These are phyloP conservation scores for Symbiodinium pilosum DNA, from an alignment of 73 alveolate genomes.

Conservation along the genomic window DNA sequence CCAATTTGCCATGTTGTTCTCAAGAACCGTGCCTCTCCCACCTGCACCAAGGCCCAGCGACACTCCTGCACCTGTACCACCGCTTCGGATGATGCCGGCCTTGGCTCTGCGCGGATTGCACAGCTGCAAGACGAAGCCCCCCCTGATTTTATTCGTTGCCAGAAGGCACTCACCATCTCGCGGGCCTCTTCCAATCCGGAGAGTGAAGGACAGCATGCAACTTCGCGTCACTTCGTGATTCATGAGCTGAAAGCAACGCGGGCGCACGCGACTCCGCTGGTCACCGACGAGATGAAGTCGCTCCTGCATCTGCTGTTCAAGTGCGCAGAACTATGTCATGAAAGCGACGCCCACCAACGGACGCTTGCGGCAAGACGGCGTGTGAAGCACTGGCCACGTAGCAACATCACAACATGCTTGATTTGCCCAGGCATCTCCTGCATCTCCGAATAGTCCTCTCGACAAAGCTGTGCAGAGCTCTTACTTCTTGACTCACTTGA, in stretches of 20 bases:
- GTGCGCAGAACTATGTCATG: too few species aligned
- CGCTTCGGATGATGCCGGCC: slow-evolving; percentile 45
- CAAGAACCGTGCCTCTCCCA: background rate
- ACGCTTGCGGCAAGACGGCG: too few species aligned
- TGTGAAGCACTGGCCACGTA: too few species aligned
- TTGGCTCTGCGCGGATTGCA: background rate
- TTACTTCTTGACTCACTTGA: background rate
- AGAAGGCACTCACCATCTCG: background rate
- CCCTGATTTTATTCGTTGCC: too few species aligned
- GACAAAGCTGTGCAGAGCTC: background rate
- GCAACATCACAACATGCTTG: too few species aligned
- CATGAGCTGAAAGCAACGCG: background rate
- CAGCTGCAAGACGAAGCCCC: background rate
- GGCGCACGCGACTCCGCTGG: slow-evolving; percentile 46
- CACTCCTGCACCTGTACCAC: slow-evolving; percentile 87
- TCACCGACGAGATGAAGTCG: slow-evolving; percentile 73
- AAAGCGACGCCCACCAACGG: too few species aligned
- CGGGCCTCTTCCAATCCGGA: slow-evolving; percentile 7
- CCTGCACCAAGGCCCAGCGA: slow-evolving; percentile 83
- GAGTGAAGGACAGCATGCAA: too few species aligned
- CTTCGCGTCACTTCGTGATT: too few species aligned
- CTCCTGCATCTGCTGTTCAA: background rate
- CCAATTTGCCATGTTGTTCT: background rate
- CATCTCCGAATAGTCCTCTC: slow-evolving; percentile 80
- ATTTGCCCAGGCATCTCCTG: slow-evolving; percentile 21